Evolutionary conservation across 2,329 filamentous ascomycete species (phyloP), one percentile per base, ranked within the genome.

Genomic region (Aureobasidium sp.): DNA sequence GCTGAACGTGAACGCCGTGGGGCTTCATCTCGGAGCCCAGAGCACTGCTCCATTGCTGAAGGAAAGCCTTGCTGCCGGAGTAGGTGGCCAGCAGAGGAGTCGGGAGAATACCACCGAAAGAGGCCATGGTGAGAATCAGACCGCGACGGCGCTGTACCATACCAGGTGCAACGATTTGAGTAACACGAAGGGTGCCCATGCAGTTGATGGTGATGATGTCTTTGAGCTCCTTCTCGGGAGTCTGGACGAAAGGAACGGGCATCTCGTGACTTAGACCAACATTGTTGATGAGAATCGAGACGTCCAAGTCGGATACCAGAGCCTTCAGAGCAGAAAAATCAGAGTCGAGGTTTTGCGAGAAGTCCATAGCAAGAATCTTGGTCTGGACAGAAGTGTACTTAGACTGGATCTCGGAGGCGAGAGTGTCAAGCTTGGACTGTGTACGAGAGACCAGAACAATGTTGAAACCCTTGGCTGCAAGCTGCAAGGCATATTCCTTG

Each of bases 151-250:
- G 88, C 73, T 87, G 81, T 64, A 89, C 83, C 85, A 99, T 91
- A 64, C 89, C 85, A 0, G 94, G 92, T 0, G 89, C 87, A 45
- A 99, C 81, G 53, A 93, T 81, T 73, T 93, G 87, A 0, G 94
- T 99, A 58, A 92, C 87, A 71, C 90, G 89, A 39, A 99, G 82
- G 0, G 94, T 99, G 47, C 88, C 93, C 65, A 89, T 79, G 77
- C 93, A 97, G 79, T 99, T 99, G 82, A 99, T 92, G 57, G 87
- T 92, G 75, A 99, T 87, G 70, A 99, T 99, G 72, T 90, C 86
- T 70, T 87, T 82, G 71, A 99, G 84, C 78, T 97, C 94, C 63
- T 88, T 80, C 70, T 85, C 82, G 14, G 85, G 76, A 0, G 93
- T 97, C 70, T 90, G 83, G 54, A 88, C 78, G 77, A 99, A 99